Conservation (phyloP, 169 alveolate genomes). For the Toxoplasma gondii region DNA sequence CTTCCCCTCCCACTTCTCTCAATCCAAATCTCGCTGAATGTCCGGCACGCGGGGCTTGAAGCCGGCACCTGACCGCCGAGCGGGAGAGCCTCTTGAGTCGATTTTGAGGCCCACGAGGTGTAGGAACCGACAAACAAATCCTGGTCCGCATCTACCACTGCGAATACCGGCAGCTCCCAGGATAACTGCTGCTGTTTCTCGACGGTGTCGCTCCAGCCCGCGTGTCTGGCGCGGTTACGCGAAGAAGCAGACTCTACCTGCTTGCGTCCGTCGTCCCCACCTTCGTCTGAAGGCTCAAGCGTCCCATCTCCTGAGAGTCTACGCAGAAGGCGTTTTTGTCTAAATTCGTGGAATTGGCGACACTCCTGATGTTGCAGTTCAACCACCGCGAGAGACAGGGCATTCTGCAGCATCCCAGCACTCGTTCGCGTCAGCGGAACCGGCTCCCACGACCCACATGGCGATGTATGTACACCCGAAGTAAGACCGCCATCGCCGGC, state of each 20-base stretch:
- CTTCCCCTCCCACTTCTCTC: background rate
- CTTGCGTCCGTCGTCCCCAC: too few species aligned
- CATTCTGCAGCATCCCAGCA: background rate
- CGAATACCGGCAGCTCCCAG: constrained; percentile 7
- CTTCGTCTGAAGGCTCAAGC: background rate
- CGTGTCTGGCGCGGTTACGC: background rate
- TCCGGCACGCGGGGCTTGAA: background rate
- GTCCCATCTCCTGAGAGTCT: background rate
- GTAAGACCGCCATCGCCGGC: background rate
- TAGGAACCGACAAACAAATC: constrained; percentile 7
- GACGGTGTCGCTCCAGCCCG: background rate
- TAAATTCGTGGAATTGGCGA: background rate
- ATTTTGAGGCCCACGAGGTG: background rate
- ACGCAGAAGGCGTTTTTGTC: background rate
- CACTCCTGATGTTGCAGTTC: constrained; percentile 7
- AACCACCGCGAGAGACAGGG: background rate
- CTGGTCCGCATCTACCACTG: background rate
- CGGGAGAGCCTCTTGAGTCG: background rate
- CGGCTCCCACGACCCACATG: constrained; percentile 8
- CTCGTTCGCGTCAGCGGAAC: background rate
- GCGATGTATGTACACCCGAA: too few species aligned
- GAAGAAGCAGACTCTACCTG: background rate
- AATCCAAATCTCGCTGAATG: background rate
- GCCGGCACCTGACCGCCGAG: background rate
- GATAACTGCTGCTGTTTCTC: background rate